These are phyloP conservation scores for Ziziphus jujuba DNA, from an alignment of 306 rosid species.

Conservation along the genomic window DNA sequence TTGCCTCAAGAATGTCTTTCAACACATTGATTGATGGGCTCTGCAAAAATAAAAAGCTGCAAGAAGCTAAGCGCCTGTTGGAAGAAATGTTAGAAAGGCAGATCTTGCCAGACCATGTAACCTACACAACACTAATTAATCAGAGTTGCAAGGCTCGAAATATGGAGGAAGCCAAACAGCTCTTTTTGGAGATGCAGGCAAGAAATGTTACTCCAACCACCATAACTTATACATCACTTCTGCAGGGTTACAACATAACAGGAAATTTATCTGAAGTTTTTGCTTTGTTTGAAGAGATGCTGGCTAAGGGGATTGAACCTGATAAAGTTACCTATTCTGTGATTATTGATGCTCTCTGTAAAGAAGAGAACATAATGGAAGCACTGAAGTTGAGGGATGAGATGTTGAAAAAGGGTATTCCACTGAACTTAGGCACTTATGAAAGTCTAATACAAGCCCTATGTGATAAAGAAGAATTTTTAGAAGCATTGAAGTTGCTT, in stretches of 20 bases:
- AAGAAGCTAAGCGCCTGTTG: conserved; percentile 38
- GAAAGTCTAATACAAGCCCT: conserved; percentile 28
- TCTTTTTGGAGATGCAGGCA: conserved; percentile 39
- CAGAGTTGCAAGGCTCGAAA: conserved; percentile 30
- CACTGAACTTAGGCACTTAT: conserved; percentile 8
- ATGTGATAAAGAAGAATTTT: conserved; percentile 23
- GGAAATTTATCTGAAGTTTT: conserved; percentile 32
- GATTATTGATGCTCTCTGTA: conserved; percentile 39
- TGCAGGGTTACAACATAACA: conserved; percentile 32
- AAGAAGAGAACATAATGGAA: conserved; percentile 32
- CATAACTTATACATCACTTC: conserved; percentile 37
- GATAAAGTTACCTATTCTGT: conserved; percentile 27
- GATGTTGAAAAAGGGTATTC: conserved; percentile 24
- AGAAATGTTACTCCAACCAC: conserved; percentile 27
- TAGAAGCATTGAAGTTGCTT: conserved; percentile 26
- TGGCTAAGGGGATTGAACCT: conserved; percentile 32
- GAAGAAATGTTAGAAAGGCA: conserved; percentile 34
- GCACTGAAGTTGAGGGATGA: conserved; percentile 38
- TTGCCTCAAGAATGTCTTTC: conserved; percentile 34
- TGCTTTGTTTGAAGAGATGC: conserved; percentile 42
- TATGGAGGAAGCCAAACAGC: conserved; percentile 39
- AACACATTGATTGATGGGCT: conserved; percentile 43
- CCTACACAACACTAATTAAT: conserved; percentile 40
- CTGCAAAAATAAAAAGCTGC: conserved; percentile 34
- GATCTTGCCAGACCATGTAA: conserved; percentile 29